Conservation (phyloP, 805 yeast species). For the Starmerella vaccinii region DNA sequence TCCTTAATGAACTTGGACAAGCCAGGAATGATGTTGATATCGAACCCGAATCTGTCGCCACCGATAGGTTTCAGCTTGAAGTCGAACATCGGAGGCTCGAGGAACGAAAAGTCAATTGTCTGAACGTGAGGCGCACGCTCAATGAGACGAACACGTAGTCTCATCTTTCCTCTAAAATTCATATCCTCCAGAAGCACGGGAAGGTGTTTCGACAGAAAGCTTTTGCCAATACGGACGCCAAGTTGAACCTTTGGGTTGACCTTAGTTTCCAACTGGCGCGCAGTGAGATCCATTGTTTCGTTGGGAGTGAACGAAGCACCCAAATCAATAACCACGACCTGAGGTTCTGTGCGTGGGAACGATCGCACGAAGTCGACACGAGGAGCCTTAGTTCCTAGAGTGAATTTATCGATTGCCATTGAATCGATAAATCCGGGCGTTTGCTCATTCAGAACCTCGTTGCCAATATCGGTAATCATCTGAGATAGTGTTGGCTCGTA, state of each 20-base stretch:
- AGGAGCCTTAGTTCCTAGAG: slow-evolving; percentile 93
- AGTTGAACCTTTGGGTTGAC: slow-evolving; percentile 74
- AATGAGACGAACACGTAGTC: slow-evolving; percentile 85
- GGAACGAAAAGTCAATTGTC: slow-evolving; percentile 72
- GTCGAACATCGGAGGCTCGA: slow-evolving; percentile 84
- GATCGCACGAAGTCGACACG: slow-evolving; percentile 85
- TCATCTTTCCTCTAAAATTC: slow-evolving; percentile 60
- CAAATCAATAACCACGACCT: slow-evolving; percentile 98
- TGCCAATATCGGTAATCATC: slow-evolving; percentile 74
- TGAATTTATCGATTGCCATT: slow-evolving; percentile 77
- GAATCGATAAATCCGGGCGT: slow-evolving; percentile 80
- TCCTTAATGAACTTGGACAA: slow-evolving; percentile 69
- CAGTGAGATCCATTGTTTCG: slow-evolving; percentile 69
- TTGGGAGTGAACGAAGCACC: slow-evolving; percentile 87
- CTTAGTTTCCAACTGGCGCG: slow-evolving; percentile 71
- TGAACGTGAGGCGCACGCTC: slow-evolving; percentile 85
- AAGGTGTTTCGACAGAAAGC: slow-evolving; percentile 48
- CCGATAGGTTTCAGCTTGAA: slow-evolving; percentile 72
- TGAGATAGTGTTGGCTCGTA: slow-evolving; percentile 84
- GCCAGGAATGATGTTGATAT: slow-evolving; percentile 74
- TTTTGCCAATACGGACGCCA: slow-evolving; percentile 68
- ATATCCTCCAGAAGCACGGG: slow-evolving; percentile 75
- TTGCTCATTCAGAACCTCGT: slow-evolving; percentile 67
- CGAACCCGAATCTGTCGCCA: slow-evolving; percentile 78
- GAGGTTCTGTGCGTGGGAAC: slow-evolving; percentile 77